Evolutionary conservation across 2,329 filamentous ascomycete species (phyloP), one percentile per base, ranked within the genome.

Genomic region (Chaetomiaceae sp.): DNA sequence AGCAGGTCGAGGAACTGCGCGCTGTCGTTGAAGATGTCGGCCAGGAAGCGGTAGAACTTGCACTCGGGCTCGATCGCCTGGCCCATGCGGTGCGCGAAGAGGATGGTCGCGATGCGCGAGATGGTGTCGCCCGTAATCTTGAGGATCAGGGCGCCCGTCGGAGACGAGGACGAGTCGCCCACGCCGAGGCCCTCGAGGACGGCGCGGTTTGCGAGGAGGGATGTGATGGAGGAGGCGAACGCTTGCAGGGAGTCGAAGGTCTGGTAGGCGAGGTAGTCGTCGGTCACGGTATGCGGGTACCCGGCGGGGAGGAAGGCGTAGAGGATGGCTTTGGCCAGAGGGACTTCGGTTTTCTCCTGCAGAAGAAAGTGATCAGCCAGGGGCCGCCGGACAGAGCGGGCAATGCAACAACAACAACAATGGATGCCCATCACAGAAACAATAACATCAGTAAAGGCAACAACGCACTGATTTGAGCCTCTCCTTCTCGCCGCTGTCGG

Each of bases 51-150:
- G 68, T 91, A 96, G 67, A 81, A 85, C 67, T 96, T 96, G 72
- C 88, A 92, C 65, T 96, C 90, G 2, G 89, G 88, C 66, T 95
- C 89, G 42, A 96, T 85, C 27, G 87, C 80, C 40, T 86, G 86
- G 33, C 90, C 89, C 52, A 92, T 83, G 38, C 82, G 78, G 66
- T 95, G 85, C 1, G 90, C 91, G 66, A 96, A 95, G 9, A 88
- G 68, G 54, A 96, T 95, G 0, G 90, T 96, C 1, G 88, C 87
- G 21, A 95, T 71, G 6, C 89, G 82, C 8, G 88, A 89, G 54
- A 87, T 85, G 44, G 84, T 86, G 58, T 93, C 87, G 58, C 93
- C 89, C 9, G 93, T 72, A 55, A 95, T 86, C 25, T 87, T 89
- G 44, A 96, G 79, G 10, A 96, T 79, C 35, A 96, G 76, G 1